Percentiles rank a stretch among this genome's conserved stretches.
These are phyloP conservation scores for Claviceps spartinae DNA, from an alignment of 2,329 filamentous ascomycete species.

Conservation along the genomic window DNA sequence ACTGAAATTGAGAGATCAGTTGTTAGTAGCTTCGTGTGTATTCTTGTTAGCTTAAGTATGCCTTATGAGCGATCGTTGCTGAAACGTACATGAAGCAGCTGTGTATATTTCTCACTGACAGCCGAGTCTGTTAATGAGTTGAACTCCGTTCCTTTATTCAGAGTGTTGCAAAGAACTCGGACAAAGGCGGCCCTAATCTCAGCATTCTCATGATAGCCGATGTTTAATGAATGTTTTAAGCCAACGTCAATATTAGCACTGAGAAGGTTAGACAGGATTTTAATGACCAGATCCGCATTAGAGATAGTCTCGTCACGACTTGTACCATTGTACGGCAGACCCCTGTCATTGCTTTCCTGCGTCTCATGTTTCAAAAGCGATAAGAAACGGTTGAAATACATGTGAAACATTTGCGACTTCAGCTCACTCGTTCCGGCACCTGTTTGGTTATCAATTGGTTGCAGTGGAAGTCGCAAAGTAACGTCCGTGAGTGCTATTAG, in stretches of 20 bases:
- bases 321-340: constrained; percentile 18
- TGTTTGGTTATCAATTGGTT: constrained; percentile 50
- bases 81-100: constrained; percentile 37
- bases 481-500: constrained; percentile 51
- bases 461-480: constrained; percentile 51
- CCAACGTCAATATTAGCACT: constrained; percentile 61
- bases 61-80: background rate
- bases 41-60: background rate
- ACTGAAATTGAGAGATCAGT: constrained; percentile 48
- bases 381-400: constrained; percentile 57
- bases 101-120: constrained; percentile 55
- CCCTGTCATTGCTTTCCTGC: constrained; percentile 22
- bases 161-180: constrained; percentile 55
- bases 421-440: constrained; percentile 55
- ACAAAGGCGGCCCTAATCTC: constrained; percentile 59
- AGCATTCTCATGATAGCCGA: constrained; percentile 57
- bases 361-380: constrained; percentile 49
- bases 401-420: constrained; percentile 59
- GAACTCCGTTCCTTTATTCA: constrained; percentile 60
- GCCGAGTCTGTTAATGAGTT: constrained; percentile 54
- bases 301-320: constrained; percentile 40
- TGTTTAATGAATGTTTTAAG: constrained; percentile 54
- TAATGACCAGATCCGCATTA: constrained; percentile 50
- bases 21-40: constrained; percentile 37
- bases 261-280: constrained; percentile 53